Evolutionary conservation across 345 rosid genomes (phyloP), one percentile per base, ranked within the genome.

Genomic region (Toxicodendron radicans): DNA sequence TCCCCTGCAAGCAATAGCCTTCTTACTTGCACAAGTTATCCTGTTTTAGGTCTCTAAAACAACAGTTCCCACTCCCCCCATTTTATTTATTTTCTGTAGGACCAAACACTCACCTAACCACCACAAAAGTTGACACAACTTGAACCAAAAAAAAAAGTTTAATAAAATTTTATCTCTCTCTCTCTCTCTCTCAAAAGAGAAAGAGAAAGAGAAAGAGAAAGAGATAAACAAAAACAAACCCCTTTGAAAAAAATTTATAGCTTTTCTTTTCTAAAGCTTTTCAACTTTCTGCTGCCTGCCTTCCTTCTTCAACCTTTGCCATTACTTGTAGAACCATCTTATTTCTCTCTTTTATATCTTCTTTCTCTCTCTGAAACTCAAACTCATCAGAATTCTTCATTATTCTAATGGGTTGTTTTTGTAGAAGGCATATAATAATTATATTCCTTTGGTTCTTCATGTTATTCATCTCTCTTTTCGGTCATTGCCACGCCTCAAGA

Each of bases 401-500:
- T 7, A 38, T 7, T 5, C 6, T 38, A 38, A 38, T 38, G 43
- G 9, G 43, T 38, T 38, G 43, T 38, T 43, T 38, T 35, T 75
- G 80, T 80, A 79, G 78, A 79, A 87, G 85, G 64, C 75, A 54
- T 11, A 61, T 76, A 11, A 27, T 74, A 16, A 35, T 74, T 38
- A 68, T 68, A 12, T 58, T 75, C n/a, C 54, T 75, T 0, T 73
- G 59, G 30, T 41, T 84, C 14, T 32, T 78, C 35, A 61, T 79
- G 16, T 3, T 70, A 45, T 72, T 80, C 54, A 45, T 74, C 70
- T 80, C 81, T 76, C 64, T 80, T 8, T 54, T 77, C 41, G 78
- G 80, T 64, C 73, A 68, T 27, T 80, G 82, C 71, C 77, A 86
- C 43, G 86, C 86, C 54, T 85, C 96, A 58, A 86, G 93, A 77